A percentile compares a stretch with the other conserved stretches of the same genome.
Conservation (phyloP, 2,329 filamentous ascomycete genomes). For the Blumeria graminis region DNA sequence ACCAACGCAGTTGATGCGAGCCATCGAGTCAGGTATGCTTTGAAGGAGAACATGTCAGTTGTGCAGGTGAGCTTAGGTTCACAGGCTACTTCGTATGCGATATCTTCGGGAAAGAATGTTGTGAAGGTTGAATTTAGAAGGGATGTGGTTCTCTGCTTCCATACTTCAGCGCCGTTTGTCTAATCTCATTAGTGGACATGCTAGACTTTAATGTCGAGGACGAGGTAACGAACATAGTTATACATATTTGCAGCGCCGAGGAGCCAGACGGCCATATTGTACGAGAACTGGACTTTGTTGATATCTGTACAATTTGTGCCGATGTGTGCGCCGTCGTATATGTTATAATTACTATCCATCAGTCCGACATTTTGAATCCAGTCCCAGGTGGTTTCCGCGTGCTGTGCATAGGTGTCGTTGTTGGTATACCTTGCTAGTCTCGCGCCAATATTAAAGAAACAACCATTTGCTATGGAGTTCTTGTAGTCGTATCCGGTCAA, state of each 20-base stretch:
- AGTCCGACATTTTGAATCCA: conserved; percentile 34
- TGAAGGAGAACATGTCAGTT: conserved; percentile 40
- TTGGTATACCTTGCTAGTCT: conserved; percentile 56
- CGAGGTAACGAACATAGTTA: conserved; percentile 22
- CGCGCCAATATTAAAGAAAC: conserved; percentile 44
- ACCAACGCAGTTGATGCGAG: conserved; percentile 30
- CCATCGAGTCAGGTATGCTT: conserved; percentile 39
- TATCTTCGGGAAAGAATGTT: conserved; percentile 21
- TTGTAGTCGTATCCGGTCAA: conserved; percentile 33
- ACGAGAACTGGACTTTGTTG: conserved; percentile 40
- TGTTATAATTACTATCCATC: conserved; percentile 28
- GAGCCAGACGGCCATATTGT: conserved; percentile 43
- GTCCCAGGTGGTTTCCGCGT: conserved; percentile 47
- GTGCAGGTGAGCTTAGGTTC: conserved; percentile 30
- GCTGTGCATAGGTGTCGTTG: conserved; percentile 54
- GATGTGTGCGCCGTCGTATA: conserved; percentile 31
- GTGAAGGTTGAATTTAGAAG: conserved; percentile 16
- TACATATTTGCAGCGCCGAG: conserved; percentile 23
- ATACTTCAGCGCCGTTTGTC: conserved; percentile 17
- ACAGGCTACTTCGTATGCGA: conserved; percentile 36
- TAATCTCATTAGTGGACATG: conserved; percentile 2
- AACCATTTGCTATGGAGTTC: conserved; percentile 43
- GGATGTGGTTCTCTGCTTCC: conserved; percentile 16
- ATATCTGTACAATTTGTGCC: conserved; percentile 23
- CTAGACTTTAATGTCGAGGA: conserved; percentile 21